Evolutionary conservation across 352 stramenopile species (phyloP).

Genomic region (Phytophthora aleatoria): DNA sequence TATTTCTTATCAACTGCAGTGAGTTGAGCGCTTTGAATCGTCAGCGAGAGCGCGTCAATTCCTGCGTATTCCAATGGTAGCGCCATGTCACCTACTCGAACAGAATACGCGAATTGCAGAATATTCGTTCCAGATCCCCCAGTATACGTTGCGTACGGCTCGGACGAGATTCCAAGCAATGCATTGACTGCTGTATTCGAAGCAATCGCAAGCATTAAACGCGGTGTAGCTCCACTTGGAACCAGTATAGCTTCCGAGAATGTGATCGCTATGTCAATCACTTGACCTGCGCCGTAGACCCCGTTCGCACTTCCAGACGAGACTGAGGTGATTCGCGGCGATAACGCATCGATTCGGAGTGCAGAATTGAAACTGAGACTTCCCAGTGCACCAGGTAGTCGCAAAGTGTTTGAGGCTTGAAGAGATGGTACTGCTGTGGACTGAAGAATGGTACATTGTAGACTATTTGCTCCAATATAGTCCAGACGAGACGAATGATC

Average conservation of each 20-base stretch:
- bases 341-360: conserved; percentile 49
- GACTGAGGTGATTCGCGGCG: conserved; percentile 53
- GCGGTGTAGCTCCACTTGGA: conserved; percentile 19
- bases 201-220: conserved; percentile 50
- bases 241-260: conserved; percentile 64
- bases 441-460: conserved; percentile 58
- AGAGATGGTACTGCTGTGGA: conserved; percentile 52
- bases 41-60: conserved; percentile 51
- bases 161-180: not conserved
- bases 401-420: conserved; percentile 43
- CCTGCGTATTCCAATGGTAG: conserved; percentile 63
- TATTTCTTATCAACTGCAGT: conserved; percentile 31
- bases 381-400: conserved; percentile 39
- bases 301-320: conserved; percentile 49
- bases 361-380: conserved; percentile 47
- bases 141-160: conserved; percentile 40
- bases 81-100: conserved; percentile 52
- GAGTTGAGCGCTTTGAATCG: conserved; percentile 18
- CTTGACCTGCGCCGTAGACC: conserved; percentile 64
- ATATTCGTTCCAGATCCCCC: conserved; percentile 44
- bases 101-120: conserved; percentile 48
- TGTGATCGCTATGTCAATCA: conserved; percentile 50
- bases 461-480: conserved; percentile 45
- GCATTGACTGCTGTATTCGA: conserved; percentile 27
- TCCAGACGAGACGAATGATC: conserved; percentile 58